Conservation (phyloP, 768 basidiomycete genomes). For the Boletus insuetus region DNA sequence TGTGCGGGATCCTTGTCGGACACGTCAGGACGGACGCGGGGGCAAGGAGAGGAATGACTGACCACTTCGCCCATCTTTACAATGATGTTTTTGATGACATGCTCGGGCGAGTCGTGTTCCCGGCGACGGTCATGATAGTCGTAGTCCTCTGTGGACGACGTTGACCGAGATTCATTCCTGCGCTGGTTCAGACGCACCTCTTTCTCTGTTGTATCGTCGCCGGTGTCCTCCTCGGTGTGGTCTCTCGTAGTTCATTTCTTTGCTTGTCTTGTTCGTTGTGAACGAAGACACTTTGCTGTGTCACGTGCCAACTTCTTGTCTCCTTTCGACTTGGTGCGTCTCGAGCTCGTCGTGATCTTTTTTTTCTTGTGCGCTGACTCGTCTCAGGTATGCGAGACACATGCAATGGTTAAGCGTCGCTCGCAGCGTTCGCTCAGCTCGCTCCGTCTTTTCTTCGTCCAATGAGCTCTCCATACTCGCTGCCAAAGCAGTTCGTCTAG, state of each 20-base stretch:
- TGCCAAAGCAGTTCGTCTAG: constrained; percentile 50
- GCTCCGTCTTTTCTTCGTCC: neutral
- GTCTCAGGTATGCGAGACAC: constrained; percentile 48
- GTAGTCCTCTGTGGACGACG: constrained; percentile 52
- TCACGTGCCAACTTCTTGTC: constrained; percentile 21
- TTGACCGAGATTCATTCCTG: neutral
- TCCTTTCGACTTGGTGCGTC: neutral
- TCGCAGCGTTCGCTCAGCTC: constrained; percentile 34
- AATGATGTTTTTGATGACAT: constrained; percentile 64
- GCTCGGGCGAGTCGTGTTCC: constrained; percentile 70
- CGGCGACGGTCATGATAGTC: constrained; percentile 59
- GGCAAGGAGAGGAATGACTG: constrained; percentile 29
- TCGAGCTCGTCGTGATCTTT: neutral
- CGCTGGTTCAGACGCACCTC: constrained; percentile 45
- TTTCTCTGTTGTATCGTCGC: constrained; percentile 40
- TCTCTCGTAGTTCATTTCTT: constrained; percentile 68
- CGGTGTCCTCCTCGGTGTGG: constrained; percentile 44
- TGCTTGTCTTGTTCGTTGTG: too few relatives aligned
- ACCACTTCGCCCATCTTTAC: constrained; percentile 83
- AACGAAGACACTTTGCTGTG: neutral
- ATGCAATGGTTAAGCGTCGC: constrained; percentile 67
- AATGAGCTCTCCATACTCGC: constrained; percentile 31
- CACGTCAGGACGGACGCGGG: neutral
- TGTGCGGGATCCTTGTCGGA: constrained; percentile 59
- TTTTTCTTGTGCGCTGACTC: neutral